phyloP scores from a whole-genome alignment of 371 early-diverging fungal genomes.

The Nematocida sp. region DNA sequence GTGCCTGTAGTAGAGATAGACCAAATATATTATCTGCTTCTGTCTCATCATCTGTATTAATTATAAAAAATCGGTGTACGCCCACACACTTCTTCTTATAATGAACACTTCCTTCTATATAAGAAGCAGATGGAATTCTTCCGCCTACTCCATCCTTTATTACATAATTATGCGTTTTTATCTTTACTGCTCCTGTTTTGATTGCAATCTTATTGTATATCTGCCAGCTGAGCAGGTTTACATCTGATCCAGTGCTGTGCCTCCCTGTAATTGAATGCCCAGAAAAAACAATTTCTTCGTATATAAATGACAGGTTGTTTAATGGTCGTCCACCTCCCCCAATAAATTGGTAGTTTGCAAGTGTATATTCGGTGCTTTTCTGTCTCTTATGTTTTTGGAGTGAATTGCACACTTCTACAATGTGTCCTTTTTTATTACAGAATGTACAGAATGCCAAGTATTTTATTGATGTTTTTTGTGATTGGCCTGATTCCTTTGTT shows the following conservation, averaged over 20 bases:
- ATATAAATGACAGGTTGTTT: not conserved
- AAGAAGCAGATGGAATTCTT: not conserved
- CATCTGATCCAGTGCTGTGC: constrained; percentile 26
- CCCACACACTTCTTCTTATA: not conserved
- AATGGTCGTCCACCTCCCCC: not conserved
- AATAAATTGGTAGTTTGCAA: not conserved
- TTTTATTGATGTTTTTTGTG: not conserved
- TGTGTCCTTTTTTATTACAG: constrained; percentile 20
- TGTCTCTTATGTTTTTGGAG: not conserved
- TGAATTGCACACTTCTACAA: constrained; percentile 13
- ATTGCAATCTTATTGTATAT: not conserved
- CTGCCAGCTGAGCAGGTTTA: constrained; percentile 1
- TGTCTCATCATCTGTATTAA: not conserved
- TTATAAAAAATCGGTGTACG: constrained; percentile 1
- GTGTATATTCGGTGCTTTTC: not conserved
- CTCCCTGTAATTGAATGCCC: constrained; percentile 5
- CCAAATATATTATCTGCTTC: not conserved
- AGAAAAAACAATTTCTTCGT: not conserved
- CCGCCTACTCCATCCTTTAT: not conserved
- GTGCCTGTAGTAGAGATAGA: constrained; percentile 15
- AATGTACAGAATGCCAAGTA: constrained; percentile 17
- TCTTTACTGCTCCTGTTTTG: not conserved
- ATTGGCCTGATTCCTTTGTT: not conserved
- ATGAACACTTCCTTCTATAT: not conserved
- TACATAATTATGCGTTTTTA: not conserved